Percentiles rank a stretch among this genome's conserved stretches.
These are phyloP conservation scores for Senecio squalidus DNA, from an alignment of 140 eudicot species.

Conservation along the genomic window DNA sequence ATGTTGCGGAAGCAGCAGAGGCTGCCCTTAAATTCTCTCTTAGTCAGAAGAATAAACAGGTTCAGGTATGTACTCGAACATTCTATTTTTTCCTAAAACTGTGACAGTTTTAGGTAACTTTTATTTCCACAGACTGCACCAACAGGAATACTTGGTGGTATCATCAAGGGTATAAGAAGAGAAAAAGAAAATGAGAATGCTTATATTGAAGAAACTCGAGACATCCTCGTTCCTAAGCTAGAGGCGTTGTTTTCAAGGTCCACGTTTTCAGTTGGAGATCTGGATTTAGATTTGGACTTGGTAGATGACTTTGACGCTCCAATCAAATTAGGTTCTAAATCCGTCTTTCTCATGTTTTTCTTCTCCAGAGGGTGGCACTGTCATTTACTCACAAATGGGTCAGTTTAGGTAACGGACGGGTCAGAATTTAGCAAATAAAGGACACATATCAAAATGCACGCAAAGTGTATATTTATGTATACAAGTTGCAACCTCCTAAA, in stretches of 20 bases:
- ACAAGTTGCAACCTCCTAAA: not conserved
- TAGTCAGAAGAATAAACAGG: slow-evolving; percentile 62
- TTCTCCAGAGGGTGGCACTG: slow-evolving; percentile 6
- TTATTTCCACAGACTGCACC: slow-evolving; percentile 37
- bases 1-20: slow-evolving; percentile 75
- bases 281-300: slow-evolving; percentile 21
- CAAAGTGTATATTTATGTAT: not conserved
- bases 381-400: slow-evolving; percentile 4
- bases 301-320: slow-evolving; percentile 36
- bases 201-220: slow-evolving; percentile 41
- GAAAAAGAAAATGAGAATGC: slow-evolving; percentile 39
- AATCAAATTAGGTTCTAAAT: slow-evolving; percentile 15
- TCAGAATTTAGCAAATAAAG: no score
- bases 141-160: slow-evolving; percentile 58
- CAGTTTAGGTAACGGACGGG: not conserved
- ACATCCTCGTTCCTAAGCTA: slow-evolving; percentile 42
- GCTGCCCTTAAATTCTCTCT: slow-evolving; percentile 42
- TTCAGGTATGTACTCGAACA: slow-evolving; percentile 19
- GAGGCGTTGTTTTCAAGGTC: slow-evolving; percentile 74
- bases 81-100: not conserved
- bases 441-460: not conserved
- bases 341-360: slow-evolving; percentile 15
- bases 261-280: slow-evolving; percentile 52
- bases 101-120: slow-evolving; percentile 1
- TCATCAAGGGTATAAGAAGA: slow-evolving; percentile 69